Conservation (phyloP, 2,329 filamentous ascomycete genomes). For the Waltergamsia citrina region DNA sequence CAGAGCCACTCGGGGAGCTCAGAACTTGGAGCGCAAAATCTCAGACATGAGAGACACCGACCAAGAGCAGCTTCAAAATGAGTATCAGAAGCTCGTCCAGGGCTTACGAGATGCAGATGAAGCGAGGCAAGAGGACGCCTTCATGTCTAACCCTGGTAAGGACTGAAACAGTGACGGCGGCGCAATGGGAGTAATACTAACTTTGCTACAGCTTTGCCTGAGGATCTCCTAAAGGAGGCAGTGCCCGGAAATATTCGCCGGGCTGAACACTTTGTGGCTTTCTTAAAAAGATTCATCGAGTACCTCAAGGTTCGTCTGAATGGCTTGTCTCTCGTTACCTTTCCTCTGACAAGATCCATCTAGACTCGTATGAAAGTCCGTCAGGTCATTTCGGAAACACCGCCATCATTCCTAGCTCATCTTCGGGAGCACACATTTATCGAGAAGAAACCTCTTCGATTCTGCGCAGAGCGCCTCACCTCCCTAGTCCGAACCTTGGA, state of each 20-base stretch:
- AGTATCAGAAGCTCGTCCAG: constrained; percentile 92
- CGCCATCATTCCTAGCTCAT: constrained; percentile 85
- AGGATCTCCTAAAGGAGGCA: constrained; percentile 89
- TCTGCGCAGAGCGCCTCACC: constrained; percentile 89
- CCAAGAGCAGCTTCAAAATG: constrained; percentile 85
- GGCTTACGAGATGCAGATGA: constrained; percentile 83
- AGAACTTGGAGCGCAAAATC: constrained; percentile 85
- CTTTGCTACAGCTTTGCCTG: constrained; percentile 59
- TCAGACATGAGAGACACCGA: constrained; percentile 93
- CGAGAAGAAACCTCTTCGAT: constrained; percentile 87
- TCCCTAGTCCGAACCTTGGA: constrained; percentile 92
- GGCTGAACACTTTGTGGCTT: constrained; percentile 92
- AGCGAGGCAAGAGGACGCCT: constrained; percentile 84
- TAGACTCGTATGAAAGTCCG: constrained; percentile 95
- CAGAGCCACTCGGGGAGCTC: constrained; percentile 82
- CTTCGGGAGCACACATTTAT: constrained; percentile 95
- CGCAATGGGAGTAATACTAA: constrained; percentile 10
- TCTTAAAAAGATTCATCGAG: constrained; percentile 93
- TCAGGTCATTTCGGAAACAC: constrained; percentile 94
- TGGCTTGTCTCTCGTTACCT: background rate
- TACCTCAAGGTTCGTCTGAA: constrained; percentile 62
- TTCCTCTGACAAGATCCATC: background rate
- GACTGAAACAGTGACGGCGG: constrained; percentile 3
- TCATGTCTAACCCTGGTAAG: constrained; percentile 82
- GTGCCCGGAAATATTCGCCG: constrained; percentile 93